phyloP scores from a whole-genome alignment of 176 grass and related monocot genomes.

The Ensete glaucum region DNA sequence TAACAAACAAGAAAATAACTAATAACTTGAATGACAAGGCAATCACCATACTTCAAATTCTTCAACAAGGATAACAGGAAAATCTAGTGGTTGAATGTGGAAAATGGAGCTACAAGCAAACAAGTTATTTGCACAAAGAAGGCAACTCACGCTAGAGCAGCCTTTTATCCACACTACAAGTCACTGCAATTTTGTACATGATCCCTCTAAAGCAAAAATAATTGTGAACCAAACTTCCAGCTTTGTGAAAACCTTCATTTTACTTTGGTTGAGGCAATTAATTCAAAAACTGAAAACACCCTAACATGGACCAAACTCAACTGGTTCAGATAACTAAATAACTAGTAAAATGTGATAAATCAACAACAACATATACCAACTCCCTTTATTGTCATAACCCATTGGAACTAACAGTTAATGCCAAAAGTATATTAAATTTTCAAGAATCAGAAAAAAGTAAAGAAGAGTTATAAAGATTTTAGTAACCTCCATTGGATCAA shows the following conservation, averaged over 20 bases:
- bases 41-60: conserved; percentile 10
- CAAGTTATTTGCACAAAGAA: background rate
- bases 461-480: too few relatives aligned
- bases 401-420: too few relatives aligned
- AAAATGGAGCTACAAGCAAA: background rate
- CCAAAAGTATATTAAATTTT: too few relatives aligned
- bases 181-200: background rate
- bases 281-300: background rate
- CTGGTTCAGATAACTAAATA: background rate
- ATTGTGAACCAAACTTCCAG: too few relatives aligned
- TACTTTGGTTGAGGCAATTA: background rate
- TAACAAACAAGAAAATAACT: background rate
- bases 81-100: too few relatives aligned
- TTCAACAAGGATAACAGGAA: background rate
- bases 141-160: background rate
- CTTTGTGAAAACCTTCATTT: background rate
- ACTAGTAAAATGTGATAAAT: background rate
- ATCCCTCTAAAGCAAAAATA: too few relatives aligned
- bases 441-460: too few relatives aligned
- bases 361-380: background rate
- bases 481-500: too few relatives aligned
- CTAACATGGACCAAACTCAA: background rate
- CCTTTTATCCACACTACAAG: background rate
- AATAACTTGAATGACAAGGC: background rate
- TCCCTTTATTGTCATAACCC: background rate